Base-by-base conservation (phyloP, 192 early-diverging fungal genomes). In the Rhizoclosmatium sp. region DNA sequence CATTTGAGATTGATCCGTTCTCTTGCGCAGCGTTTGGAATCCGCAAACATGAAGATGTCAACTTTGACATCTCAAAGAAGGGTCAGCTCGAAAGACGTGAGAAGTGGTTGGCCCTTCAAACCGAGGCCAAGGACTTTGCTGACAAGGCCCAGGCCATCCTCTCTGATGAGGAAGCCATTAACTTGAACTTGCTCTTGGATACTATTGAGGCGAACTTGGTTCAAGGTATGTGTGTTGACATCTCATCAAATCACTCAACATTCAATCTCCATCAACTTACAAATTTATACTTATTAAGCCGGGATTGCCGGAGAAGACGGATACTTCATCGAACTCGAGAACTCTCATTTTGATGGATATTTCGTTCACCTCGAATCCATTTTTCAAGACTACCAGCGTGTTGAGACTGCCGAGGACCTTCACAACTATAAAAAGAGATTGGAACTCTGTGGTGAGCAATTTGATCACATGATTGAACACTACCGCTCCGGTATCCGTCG, bases 401-500 rank as follows among this genome's bases (percentile, higher is more conserved):
- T 59, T 42, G 71, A 58, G n/a, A 78, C 65, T 31, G 41, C 12
- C 7, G 46, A 83, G 49, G 82, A 83, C 59, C 16, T 81, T 39
- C 59, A 65, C 19, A 83, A 83, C 72, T 83, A 77, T 64, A 44
- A 60, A 4, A 66, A 40, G 48, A 60, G 82, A 41, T 66, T 83
- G 19, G 12, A 39, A 14, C 80, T 81, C 48, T 14, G 71, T 10
- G 65, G 59, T 7, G 40, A 47, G 3, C 75, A 78, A 56, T 77
- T 80, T 31, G 75, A 80, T 42, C 10, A 81, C 62, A 65, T 77
- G 76, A 83, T 83, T 59, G 54, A 41, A 31, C 31, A 23, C 21
- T 83, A 69, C 74, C 59, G 69, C 1, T 23, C 3, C 40, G 82
- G 82, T 14, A 80, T 83, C 51, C 59, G 66, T 31, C 54, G 65